Evolutionary conservation across 768 basidiomycete genomes (phyloP), one percentile per base, ranked within the genome.

Genomic region (Tricholoma terreum): DNA sequence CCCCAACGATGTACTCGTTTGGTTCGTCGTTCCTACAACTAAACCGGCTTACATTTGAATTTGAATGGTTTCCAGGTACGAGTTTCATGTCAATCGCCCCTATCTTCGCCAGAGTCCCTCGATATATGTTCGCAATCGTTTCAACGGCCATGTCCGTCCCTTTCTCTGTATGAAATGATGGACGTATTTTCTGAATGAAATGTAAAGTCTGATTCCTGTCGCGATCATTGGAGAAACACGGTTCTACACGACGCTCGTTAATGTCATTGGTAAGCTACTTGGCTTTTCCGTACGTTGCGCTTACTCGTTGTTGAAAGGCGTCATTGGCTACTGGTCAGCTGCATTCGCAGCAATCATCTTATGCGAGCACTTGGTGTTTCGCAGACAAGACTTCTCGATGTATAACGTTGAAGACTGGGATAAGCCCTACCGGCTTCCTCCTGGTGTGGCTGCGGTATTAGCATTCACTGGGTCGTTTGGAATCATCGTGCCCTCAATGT

Each of bases 1-100:
- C 89, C 1, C 84, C 86, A 2, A 89, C 87, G 4, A 85, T 92
- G 67, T 94, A 94, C 67, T 87, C 85, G 4, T 85, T 86, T 61
- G 82, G 85, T 77, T 31, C 2, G 46, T 17, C 15, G 7, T 48
- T n/a, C 27, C 27, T 21, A 3, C n/a, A 9, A n/a, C 7, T n/a
- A 11, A 31, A 49, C 14, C 46, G 0, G 27, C 6, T 7, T 17
- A 4, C 15, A 6, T 7, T 30, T 49, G 27, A 49, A 6, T 7
- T 30, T 49, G 27, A 49, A 17, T 8, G 15, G 15, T 4, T 10
- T 17, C 9, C 27, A 31, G 76, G 75, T 2, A 80, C 86, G 54
- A 84, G 80, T 63, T 79, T 89, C 65, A 90, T 91, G 75, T 80
- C 85, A 1, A 74, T 85, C 54, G 66, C 84, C 2, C 84, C 84